Conservation (phyloP, 305 asterid species). For the Euphrasia arctica region DNA sequence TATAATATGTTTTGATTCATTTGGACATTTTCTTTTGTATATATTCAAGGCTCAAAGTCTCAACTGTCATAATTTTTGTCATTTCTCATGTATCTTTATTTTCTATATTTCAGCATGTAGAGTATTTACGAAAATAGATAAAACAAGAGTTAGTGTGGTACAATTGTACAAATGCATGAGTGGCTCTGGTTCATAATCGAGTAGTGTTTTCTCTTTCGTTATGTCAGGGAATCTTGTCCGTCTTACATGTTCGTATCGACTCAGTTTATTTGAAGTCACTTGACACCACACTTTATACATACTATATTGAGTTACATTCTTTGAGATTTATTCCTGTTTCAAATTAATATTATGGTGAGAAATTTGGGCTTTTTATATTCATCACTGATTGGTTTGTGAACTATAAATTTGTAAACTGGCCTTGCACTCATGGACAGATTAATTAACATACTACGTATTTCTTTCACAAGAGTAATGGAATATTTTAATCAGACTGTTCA, state of each 20-base stretch:
- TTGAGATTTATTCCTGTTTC: background rate
- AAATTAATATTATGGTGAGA: too few species aligned
- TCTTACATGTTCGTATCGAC: background rate
- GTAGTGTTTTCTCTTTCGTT: slow-evolving; percentile 15
- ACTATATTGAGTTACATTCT: slow-evolving; percentile 4
- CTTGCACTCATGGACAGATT: too few species aligned
- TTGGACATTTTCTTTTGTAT: background rate
- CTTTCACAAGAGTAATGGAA: too few species aligned
- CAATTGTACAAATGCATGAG: background rate
- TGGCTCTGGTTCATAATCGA: slow-evolving; percentile 12
- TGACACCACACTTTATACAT: background rate
- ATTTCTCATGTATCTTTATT: background rate
- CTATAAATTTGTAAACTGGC: too few species aligned
- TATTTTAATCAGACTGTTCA: too few species aligned
- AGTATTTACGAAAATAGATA: background rate
- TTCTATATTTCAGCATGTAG: background rate
- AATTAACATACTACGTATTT: too few species aligned
- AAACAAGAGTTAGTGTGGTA: background rate
- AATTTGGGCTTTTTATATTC: too few species aligned
- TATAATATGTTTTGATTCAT: background rate
- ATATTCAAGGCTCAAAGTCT: background rate
- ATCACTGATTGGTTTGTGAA: too few species aligned
- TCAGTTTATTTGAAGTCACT: slow-evolving; percentile 16
- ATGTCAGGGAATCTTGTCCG: background rate
- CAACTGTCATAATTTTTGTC: background rate